These are phyloP conservation scores for Steccherinum ochraceum DNA, from an alignment of 768 basidiomycete genomes.

Conservation along the genomic window DNA sequence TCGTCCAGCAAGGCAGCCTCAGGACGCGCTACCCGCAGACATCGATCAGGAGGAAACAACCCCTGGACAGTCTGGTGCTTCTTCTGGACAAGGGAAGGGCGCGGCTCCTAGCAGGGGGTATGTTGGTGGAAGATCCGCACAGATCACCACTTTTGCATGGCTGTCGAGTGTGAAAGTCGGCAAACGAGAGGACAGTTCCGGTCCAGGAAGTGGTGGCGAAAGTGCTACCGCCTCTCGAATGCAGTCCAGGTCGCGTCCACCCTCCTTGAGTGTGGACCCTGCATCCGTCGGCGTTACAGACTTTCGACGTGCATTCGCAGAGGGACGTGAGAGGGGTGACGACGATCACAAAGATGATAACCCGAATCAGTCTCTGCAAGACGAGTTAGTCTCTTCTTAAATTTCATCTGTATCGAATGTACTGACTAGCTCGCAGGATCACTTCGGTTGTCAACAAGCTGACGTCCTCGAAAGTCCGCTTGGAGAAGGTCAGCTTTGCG, in stretches of 20 bases:
- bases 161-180: conserved; percentile 67
- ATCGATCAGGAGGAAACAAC: conserved; percentile 36
- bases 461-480: conserved; percentile 62
- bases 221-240: conserved; percentile 42
- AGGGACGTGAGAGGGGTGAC: conserved; percentile 45
- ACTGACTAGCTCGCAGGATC: conserved; percentile 55
- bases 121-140: too few species aligned
- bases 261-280: too few species aligned
- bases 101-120: too few species aligned
- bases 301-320: too few species aligned
- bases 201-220: conserved; percentile 42
- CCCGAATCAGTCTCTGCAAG: conserved; percentile 56
- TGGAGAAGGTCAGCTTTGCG: conserved; percentile 65
- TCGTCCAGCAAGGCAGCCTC: conserved; percentile 9
- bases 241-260: conserved; percentile 38
- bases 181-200: conserved; percentile 49
- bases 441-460: conserved; percentile 67
- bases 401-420: too few species aligned
- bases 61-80: conserved; percentile 43
- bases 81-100: too few species aligned
- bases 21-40: conserved; percentile 8
- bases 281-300: too few species aligned
- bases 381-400: conserved; percentile 51
- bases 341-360: conserved; percentile 28
- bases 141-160: conserved; percentile 69